Evolutionary conservation across 2,329 filamentous ascomycete species (phyloP), one percentile per base, ranked within the genome.

Genomic region (Fonsecaea pedrosoi): DNA sequence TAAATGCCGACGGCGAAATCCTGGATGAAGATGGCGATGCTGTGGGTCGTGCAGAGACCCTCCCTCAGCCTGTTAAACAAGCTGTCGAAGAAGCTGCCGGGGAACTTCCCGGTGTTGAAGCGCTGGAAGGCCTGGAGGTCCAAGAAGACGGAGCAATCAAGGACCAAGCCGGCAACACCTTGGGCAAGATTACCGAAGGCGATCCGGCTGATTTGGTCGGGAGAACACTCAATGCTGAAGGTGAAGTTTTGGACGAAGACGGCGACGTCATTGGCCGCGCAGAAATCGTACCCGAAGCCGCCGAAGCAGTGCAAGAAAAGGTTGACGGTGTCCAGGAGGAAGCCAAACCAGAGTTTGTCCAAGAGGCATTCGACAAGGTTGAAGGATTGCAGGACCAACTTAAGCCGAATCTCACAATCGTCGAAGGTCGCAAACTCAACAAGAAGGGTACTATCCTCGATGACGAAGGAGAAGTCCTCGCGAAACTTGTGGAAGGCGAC

Each of bases 91-190:
- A 81, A 74, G 68, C 79, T 80, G 60, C 84, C 40, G 82, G 81
- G 48, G 82, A 83, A 70, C 75, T 78, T 18, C 77, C 75, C 34
- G 75, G 75, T 57, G 58, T 79, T 12, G 74, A 78, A 34, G 75
- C 76, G 53, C 73, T 80, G 10, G 75, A 78, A 18, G 78, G 77
- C 3, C 70, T 78, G 3, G 72, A 77, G 54, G 84, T 87, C 25
- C 78, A 84, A 35, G 82, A 84, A 58, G 85, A 86, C 37, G 86
- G 86, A 35, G 76, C 80, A 35, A 82, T 88, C 71, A 78, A 82
- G 71, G 82, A 86, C 38, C 66, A 74, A 25, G 71, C 75, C 42
- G 80, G 78, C 50, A 75, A 80, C 35, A 70, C 72, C 18, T 68
- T 81, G 9, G 80, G 78, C 21, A 75, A 78, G 58, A 75, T 81